Evolutionary conservation across 2,329 filamentous ascomycete species (phyloP).

Genomic region (Rutstroemia sp.): DNA sequence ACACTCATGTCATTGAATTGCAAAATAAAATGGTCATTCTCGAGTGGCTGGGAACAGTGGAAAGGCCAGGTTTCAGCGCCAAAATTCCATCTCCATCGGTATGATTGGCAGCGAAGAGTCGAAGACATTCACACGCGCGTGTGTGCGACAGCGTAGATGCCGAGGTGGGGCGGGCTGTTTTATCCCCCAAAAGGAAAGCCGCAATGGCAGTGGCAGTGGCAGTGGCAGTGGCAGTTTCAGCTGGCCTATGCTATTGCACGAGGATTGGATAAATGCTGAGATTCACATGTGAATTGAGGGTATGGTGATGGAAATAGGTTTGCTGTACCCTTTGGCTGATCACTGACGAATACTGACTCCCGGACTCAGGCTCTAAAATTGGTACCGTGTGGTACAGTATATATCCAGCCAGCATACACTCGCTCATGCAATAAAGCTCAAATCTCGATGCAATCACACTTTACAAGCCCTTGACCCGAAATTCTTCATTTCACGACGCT

Average conservation of each 20-base stretch:
- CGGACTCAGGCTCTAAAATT: neutral
- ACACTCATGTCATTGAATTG: too few relatives aligned
- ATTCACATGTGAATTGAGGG: neutral
- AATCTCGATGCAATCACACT: neutral
- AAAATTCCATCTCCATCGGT: neutral
- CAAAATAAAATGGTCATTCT: too few relatives aligned
- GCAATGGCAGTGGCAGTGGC: neutral
- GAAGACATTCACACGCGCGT: neutral
- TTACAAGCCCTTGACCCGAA: neutral
- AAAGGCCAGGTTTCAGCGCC: conserved; percentile 2
- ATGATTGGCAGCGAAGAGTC: neutral
- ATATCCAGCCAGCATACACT: too few relatives aligned
- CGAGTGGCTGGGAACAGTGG: too few relatives aligned
- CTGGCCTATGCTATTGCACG: conserved; percentile 11
- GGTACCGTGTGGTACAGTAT: too few relatives aligned
- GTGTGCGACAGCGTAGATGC: conserved; percentile 1
- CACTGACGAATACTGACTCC: neutral
- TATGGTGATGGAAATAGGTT: neutral
- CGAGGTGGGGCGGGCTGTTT: neutral
- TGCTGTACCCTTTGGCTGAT: neutral
- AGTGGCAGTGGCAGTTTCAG: conserved; percentile 9
- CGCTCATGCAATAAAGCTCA: too few relatives aligned
- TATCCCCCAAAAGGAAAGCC: neutral
- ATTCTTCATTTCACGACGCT: neutral
- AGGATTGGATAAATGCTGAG: conserved; percentile 7